Conservation (phyloP, 2,329 filamentous ascomycete genomes). For the Beauveria pseudobassiana region DNA sequence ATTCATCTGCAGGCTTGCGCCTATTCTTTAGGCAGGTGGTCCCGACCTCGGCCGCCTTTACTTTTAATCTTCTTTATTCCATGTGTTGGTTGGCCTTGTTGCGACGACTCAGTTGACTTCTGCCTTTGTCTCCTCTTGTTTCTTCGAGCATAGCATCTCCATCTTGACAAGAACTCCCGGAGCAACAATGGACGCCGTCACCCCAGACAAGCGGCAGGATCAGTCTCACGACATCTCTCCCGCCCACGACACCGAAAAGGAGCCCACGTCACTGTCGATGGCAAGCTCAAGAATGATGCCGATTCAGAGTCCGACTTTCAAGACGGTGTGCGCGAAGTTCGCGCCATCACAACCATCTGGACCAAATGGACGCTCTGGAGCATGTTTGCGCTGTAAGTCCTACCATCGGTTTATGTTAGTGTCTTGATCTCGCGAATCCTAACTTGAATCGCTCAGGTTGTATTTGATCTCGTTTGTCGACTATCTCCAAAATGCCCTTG, state of each 20-base stretch:
- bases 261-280: neutral
- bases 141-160: no score
- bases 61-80: no score
- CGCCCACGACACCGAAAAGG: neutral
- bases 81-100: no score
- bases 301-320: conserved; percentile 22
- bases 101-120: no score
- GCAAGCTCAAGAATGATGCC: conserved; percentile 7
- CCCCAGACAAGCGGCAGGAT: neutral
- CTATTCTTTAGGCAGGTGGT: no score
- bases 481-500: conserved; percentile 27
- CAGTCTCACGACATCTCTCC: neutral
- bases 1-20: no score
- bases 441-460: conserved; percentile 21
- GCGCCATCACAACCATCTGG: conserved; percentile 34
- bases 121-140: no score
- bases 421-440: neutral
- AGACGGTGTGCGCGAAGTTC: conserved; percentile 30
- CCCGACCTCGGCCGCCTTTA: no score
- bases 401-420: no score
- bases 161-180: no score
- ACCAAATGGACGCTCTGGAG: conserved; percentile 28
- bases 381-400: conserved; percentile 33
- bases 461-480: conserved; percentile 34
- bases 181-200: neutral